These are phyloP conservation scores for Aspergillus sparsus DNA, from an alignment of 495 filamentous ascomycete genomes.

Conservation along the genomic window DNA sequence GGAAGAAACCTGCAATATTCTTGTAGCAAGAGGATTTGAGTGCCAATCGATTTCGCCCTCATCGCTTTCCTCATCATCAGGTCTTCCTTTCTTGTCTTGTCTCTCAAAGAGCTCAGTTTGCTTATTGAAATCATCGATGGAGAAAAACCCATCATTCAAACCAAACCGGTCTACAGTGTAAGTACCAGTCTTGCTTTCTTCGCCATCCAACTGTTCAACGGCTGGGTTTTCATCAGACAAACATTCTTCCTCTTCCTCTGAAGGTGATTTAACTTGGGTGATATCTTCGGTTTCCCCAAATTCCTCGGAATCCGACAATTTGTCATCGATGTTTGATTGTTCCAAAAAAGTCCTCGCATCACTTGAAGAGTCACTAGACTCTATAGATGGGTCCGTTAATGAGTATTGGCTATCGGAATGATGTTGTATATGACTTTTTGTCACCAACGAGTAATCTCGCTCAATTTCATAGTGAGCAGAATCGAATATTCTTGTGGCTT, in stretches of 20 bases:
- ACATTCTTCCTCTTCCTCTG: slow-evolving; percentile 23
- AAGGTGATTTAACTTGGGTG: slow-evolving; percentile 16
- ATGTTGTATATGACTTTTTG: slow-evolving; percentile 4
- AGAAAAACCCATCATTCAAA: slow-evolving; percentile 96
- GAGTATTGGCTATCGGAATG: not conserved
- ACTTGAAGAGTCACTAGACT: slow-evolving; percentile 17
- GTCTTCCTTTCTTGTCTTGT: slow-evolving; percentile 70
- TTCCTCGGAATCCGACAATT: slow-evolving; percentile 26
- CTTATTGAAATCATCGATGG: slow-evolving; percentile 95
- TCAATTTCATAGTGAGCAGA: slow-evolving; percentile 39
- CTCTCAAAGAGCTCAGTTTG: slow-evolving; percentile 84
- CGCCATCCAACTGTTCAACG: slow-evolving; percentile 14
- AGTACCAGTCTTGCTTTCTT: slow-evolving; percentile 43
- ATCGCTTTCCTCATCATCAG: slow-evolving; percentile 63
- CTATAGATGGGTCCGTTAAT: not conserved
- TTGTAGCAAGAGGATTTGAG: slow-evolving; percentile 58
- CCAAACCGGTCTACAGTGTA: slow-evolving; percentile 63
- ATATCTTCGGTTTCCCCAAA: slow-evolving; percentile 18
- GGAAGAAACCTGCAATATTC: slow-evolving; percentile 20
- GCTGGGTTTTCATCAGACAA: slow-evolving; percentile 23
- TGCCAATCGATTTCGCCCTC: slow-evolving; percentile 89
- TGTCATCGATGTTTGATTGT: slow-evolving; percentile 36
- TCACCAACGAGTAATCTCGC: slow-evolving; percentile 31
- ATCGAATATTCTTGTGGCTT: slow-evolving; percentile 71
- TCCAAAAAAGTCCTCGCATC: slow-evolving; percentile 45